These are phyloP conservation scores for Teunomyces lycoperdinae DNA, from an alignment of 805 yeast genomes.

Conservation along the genomic window DNA sequence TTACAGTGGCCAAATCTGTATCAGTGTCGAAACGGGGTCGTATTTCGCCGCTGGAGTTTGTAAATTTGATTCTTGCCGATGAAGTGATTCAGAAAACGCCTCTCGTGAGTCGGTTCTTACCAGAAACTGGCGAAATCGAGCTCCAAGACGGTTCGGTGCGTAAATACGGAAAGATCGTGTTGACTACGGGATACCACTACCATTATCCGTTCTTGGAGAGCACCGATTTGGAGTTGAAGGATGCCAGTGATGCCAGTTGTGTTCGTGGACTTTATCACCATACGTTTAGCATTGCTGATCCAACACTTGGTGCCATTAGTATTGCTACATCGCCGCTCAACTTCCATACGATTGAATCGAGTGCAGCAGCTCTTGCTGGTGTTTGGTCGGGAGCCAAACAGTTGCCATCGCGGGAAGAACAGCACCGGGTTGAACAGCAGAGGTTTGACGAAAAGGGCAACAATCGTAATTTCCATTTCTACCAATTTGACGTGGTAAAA, in stretches of 20 bases:
- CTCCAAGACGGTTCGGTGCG: conserved; percentile 19
- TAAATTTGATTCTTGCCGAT: neutral
- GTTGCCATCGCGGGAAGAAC: conserved; percentile 42
- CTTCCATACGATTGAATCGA: conserved; percentile 49
- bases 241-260: neutral
- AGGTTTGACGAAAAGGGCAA: conserved; percentile 11
- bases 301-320: conserved; percentile 42
- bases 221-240: neutral
- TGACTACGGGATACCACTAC: conserved; percentile 40
- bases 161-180: conserved; percentile 7
- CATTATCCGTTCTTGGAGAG: conserved; percentile 30
- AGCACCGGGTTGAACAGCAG: conserved; percentile 28
- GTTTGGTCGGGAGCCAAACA: conserved; percentile 44
- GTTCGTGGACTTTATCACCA: conserved; percentile 13
- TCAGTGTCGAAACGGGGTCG: conserved; percentile 48
- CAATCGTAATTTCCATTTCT: conserved; percentile 28
- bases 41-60: neutral
- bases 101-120: conserved; percentile 40
- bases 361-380: conserved; percentile 58
- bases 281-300: conserved; percentile 42
- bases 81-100: conserved; percentile 42
- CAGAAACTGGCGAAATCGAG: conserved; percentile 24
- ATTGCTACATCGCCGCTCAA: conserved; percentile 41
- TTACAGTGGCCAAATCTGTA: conserved; percentile 48
- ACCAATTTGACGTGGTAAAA: conserved; percentile 18